phyloP scores from a whole-genome alignment of 2,329 filamentous ascomycete species.

The Xylariaceae sp. region DNA sequence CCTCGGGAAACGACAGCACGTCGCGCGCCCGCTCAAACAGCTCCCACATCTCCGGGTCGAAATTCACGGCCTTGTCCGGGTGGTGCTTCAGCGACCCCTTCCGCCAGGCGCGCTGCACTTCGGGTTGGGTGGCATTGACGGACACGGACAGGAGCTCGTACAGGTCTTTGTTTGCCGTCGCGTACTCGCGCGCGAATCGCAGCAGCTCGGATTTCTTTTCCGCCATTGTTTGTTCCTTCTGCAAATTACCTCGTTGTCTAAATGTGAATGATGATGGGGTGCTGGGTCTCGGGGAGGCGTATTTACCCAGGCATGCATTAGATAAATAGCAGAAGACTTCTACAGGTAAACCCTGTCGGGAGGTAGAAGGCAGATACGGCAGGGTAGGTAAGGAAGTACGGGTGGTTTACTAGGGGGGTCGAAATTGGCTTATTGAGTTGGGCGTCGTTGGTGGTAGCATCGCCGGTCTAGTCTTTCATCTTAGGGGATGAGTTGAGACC shows the following conservation, averaged over 20 bases:
- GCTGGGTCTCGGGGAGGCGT: neutral
- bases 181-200: slow-evolving; percentile 54
- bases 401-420: neutral
- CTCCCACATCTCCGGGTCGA: slow-evolving; percentile 79
- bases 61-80: slow-evolving; percentile 79
- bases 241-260: neutral
- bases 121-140: slow-evolving; percentile 60
- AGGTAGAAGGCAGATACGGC: neutral
- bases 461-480: neutral
- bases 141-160: slow-evolving; percentile 71
- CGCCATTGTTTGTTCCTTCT: slow-evolving; percentile 23
- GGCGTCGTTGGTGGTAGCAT: neutral
- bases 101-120: slow-evolving; percentile 73
- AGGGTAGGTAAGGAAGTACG: neutral
- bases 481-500: neutral
- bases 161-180: slow-evolving; percentile 61
- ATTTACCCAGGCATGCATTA: neutral
- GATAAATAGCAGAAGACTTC: neutral
- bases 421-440: neutral
- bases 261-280: neutral
- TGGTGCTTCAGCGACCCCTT: slow-evolving; percentile 86
- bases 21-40: slow-evolving; percentile 81
- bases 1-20: slow-evolving; percentile 66
- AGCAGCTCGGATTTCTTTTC: slow-evolving; percentile 47
- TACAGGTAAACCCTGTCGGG: neutral